phyloP scores from a whole-genome alignment of 1,284 basidiomycete species.

The Abortiporus biennis region DNA sequence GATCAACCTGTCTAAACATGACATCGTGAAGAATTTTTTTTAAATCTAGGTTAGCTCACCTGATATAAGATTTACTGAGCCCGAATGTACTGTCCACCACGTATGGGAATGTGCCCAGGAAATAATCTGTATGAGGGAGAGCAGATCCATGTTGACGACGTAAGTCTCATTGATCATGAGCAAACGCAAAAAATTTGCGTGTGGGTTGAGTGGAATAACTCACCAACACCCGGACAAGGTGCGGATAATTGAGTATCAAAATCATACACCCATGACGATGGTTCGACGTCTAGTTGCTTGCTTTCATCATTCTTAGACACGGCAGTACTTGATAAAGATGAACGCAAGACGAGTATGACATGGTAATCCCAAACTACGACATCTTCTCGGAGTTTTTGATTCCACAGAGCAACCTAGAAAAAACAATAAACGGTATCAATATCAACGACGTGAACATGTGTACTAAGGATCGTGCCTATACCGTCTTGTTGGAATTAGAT shows the following conservation, averaged over 20 bases:
- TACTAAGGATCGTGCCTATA: conserved; percentile 22
- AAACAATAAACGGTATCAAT: no score
- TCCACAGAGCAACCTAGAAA: conserved; percentile 57
- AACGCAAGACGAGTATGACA: conserved; percentile 51
- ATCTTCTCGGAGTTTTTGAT: conserved; percentile 39
- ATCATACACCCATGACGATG: conserved; percentile 53
- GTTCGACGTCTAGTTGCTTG: not conserved
- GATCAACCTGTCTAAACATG: no score
- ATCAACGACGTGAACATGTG: conserved; percentile 2
- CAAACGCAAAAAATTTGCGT: no score
- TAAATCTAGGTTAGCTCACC: no score
- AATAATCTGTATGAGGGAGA: conserved; percentile 38
- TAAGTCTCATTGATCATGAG: no score
- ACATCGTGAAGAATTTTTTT: no score
- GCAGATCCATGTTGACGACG: not conserved
- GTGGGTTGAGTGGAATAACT: no score
- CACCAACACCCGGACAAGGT: no score
- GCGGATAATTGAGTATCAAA: conserved; percentile 46
- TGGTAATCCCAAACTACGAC: conserved; percentile 75
- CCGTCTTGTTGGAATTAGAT: conserved; percentile 54
- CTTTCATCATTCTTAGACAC: not conserved
- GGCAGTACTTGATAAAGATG: conserved; percentile 11
- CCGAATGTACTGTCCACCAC: conserved; percentile 13
- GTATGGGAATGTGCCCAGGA: conserved; percentile 45
- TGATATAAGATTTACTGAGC: no score